A percentile compares a stretch with the other conserved stretches of the same genome.
Conservation (phyloP, 2,329 filamentous ascomycete species). For the Hypoxylon sp. region DNA sequence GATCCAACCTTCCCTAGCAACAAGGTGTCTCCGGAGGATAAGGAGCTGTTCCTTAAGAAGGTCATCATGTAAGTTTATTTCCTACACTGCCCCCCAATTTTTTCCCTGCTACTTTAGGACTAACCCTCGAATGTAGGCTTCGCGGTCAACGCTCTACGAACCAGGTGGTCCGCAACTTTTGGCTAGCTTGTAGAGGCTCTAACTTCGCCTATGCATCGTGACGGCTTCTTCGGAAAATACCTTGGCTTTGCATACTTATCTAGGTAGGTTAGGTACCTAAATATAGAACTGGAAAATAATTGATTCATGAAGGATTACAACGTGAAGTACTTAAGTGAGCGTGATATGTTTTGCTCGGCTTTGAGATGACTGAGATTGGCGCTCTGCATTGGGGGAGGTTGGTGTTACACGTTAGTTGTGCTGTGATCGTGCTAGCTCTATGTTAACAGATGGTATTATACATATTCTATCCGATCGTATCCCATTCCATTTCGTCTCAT, state of each 20-base stretch:
- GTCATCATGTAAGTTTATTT: slow-evolving; percentile 69
- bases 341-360: neutral
- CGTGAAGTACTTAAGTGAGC: neutral
- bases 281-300: neutral
- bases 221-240: slow-evolving; percentile 28
- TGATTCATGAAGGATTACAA: neutral
- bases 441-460: neutral
- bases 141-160: slow-evolving; percentile 76
- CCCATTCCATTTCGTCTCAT: neutral
- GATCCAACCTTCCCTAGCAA: slow-evolving; percentile 70
- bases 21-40: slow-evolving; percentile 73
- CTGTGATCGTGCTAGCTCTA: neutral
- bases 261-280: neutral
- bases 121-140: slow-evolving; percentile 61
- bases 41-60: slow-evolving; percentile 75
- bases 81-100: neutral
- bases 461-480: slow-evolving; percentile 1
- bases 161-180: slow-evolving; percentile 79
- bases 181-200: slow-evolving; percentile 75
- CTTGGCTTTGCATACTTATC: neutral
- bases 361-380: neutral
- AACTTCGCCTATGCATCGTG: slow-evolving; percentile 74
- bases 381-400: neutral
- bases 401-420: slow-evolving; percentile 2
- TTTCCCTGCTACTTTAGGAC: neutral